Evolutionary conservation across 2,329 filamentous ascomycete species (phyloP).

Genomic region (Ophiostoma populinum): DNA sequence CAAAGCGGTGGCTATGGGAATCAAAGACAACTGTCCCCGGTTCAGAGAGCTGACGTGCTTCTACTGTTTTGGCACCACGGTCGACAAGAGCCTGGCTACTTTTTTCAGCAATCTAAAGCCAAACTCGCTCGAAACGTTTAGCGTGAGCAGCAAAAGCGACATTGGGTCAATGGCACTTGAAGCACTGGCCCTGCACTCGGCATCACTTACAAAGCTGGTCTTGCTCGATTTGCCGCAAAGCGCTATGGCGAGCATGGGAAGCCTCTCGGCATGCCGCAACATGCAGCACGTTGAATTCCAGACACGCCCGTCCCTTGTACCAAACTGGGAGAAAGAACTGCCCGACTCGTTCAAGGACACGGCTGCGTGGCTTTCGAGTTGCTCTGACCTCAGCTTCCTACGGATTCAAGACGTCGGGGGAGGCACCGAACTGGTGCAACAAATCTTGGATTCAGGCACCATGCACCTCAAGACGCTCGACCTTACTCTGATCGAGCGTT

Average conservation of each 20-base stretch:
- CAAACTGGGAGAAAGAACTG: slow-evolving; percentile 12
- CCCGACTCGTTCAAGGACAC: slow-evolving; percentile 15
- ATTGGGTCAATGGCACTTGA: slow-evolving; percentile 36
- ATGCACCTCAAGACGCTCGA: no score
- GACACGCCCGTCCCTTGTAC: slow-evolving; percentile 9
- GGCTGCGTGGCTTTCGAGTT: slow-evolving; percentile 19
- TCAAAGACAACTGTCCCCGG: slow-evolving; percentile 39
- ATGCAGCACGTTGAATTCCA: slow-evolving; percentile 21
- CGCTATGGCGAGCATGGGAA: slow-evolving; percentile 16
- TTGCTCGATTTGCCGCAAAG: slow-evolving; percentile 17
- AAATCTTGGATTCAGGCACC: no score
- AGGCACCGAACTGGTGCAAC: no score
- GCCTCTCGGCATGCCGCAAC: slow-evolving; percentile 18
- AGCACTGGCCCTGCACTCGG: slow-evolving; percentile 29
- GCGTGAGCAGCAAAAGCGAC: slow-evolving; percentile 36
- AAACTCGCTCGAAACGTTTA: slow-evolving; percentile 40
- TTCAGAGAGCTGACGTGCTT: slow-evolving; percentile 45
- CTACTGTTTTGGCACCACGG: slow-evolving; percentile 23
- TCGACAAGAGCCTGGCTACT: slow-evolving; percentile 37
- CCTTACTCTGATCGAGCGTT: no score
- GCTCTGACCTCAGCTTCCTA: no score
- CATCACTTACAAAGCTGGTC: slow-evolving; percentile 18
- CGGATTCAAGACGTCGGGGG: no score
- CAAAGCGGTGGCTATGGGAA: slow-evolving; percentile 32
- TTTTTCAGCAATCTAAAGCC: slow-evolving; percentile 39